Base-by-base conservation (phyloP, 106 monocot genomes). In the Amphibolis antarctica region DNA sequence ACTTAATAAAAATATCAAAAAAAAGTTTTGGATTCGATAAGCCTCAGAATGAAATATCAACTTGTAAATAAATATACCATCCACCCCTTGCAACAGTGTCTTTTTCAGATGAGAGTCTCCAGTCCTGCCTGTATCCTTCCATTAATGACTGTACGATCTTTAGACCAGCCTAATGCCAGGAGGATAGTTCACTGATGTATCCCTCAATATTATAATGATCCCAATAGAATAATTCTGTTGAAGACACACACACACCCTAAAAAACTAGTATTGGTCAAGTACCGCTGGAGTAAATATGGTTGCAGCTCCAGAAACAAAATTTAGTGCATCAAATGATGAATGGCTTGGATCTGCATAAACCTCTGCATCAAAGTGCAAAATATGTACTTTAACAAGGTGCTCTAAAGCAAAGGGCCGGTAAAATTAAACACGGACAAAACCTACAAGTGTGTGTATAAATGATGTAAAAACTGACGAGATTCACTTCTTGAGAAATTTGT, bases 71-170 rank as follows among this genome's bases (percentile, higher is more conserved):
- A 60, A 76, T 72, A 31, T 77, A 94, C 93, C 93, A 94, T 52
- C 93, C 93, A 44, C 89, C 93, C 75, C 72, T 94, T 20, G 68
- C 44, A 53, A 70, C 65, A 4, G 93, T 94, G 60, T 86, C 73
- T 69, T 80, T 77, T 77, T 89, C 50, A 75, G 84, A 94, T 53
- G 93, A 94, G 55, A 94, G 83, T 11, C 47, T 79, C 93, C 93
- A 94, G 55, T 94, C 86, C 60, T 94, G 93, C 47, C 93, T 76
- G 75, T 94, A 94, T 62, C 93, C 93, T 86, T 89, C 85, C 69
- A 89, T 81, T 61, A 89, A 94, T 56, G 53, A 82, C 64, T 94
- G 79, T 58, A 85, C 68, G 22, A 94, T 86, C 69, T 83, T 94
- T 74, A 94, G 21, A 70, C 89, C 93, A 67, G 89, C 80, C 93